Evolutionary conservation across 2,329 filamentous ascomycete genomes (phyloP).

Genomic region (Claviceps maximensis): DNA sequence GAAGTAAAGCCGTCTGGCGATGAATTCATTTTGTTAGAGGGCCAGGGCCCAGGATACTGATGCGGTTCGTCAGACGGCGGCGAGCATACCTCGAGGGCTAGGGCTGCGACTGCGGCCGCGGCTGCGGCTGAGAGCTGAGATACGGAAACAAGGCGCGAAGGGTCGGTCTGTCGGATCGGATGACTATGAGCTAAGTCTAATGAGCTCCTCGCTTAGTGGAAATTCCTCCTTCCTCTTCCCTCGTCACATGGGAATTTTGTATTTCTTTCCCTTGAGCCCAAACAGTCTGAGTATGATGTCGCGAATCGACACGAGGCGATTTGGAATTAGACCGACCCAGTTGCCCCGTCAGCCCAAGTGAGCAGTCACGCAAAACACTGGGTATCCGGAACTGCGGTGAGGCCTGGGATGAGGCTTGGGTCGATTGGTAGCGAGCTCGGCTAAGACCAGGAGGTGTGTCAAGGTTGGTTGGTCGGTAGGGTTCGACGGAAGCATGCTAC

Average conservation of each 20-base stretch:
- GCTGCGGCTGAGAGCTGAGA: not conserved
- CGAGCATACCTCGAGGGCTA: constrained; percentile 1
- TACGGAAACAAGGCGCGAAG: not conserved
- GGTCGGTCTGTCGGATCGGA: not conserved
- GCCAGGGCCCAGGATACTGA: not conserved
- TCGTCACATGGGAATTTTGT: too few relatives aligned
- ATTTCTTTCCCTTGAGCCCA: not conserved
- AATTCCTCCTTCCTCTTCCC: not conserved
- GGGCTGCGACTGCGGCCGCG: not conserved
- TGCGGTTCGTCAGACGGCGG: not conserved
- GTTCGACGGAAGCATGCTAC: not conserved
- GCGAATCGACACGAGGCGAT: not conserved
- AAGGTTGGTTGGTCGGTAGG: not conserved
- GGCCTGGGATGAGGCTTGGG: not conserved
- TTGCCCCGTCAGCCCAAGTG: not conserved
- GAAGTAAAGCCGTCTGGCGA: constrained; percentile 1
- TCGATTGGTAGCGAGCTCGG: not conserved
- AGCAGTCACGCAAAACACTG: not conserved
- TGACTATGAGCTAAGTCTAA: not conserved
- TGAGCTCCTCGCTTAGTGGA: not conserved
- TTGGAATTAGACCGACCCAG: not conserved
- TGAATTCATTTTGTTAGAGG: constrained; percentile 1
- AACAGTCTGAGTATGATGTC: not conserved
- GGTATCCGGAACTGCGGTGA: not conserved
- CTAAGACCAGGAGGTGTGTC: not conserved